These are phyloP conservation scores for Termitomyces sp. DNA, from an alignment of 1,284 basidiomycete species.

Conservation along the genomic window DNA sequence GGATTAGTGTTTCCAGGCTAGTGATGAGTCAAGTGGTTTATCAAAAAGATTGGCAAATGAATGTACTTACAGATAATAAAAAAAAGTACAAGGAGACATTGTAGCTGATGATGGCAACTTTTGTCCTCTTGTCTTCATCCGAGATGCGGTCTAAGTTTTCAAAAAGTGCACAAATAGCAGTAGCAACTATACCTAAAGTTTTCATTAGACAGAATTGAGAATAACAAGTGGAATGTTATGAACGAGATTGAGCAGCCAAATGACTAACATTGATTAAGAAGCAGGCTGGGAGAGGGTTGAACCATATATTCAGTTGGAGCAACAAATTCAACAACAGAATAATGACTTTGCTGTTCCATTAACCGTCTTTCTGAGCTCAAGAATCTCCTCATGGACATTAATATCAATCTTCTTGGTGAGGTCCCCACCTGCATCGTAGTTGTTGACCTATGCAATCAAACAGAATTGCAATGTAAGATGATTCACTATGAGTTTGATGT, in stretches of 20 bases:
- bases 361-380: constrained; percentile 82
- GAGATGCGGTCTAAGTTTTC: constrained; percentile 95
- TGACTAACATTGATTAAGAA: constrained; percentile 98
- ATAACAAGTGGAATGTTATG: neutral
- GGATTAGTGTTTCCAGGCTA: constrained; percentile 82
- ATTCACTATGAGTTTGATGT: constrained; percentile 87
- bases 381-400: constrained; percentile 86
- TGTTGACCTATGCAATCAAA: constrained; percentile 81
- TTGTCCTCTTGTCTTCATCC: constrained; percentile 90
- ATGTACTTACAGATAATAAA: constrained; percentile 66
- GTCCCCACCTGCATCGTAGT: constrained; percentile 87
- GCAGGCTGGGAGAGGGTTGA: constrained; percentile 94
- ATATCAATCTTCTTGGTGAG: constrained; percentile 88
- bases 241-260: constrained; percentile 81
- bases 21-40: neutral
- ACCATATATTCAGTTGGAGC: constrained; percentile 99
- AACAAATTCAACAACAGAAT: constrained; percentile 92
- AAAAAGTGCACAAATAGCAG: constrained; percentile 91
- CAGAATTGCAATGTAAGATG: constrained; percentile 92
- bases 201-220: neutral
- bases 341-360: constrained; percentile 87
- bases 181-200: constrained; percentile 88
- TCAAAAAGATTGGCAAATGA: constrained; percentile 1
- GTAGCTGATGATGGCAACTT: constrained; percentile 90
- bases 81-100: constrained; percentile 97